A percentile compares a stretch with the other conserved stretches of the same genome.
These are phyloP conservation scores for Kuraishia piskuri DNA, from an alignment of 805 yeast species.

Conservation along the genomic window DNA sequence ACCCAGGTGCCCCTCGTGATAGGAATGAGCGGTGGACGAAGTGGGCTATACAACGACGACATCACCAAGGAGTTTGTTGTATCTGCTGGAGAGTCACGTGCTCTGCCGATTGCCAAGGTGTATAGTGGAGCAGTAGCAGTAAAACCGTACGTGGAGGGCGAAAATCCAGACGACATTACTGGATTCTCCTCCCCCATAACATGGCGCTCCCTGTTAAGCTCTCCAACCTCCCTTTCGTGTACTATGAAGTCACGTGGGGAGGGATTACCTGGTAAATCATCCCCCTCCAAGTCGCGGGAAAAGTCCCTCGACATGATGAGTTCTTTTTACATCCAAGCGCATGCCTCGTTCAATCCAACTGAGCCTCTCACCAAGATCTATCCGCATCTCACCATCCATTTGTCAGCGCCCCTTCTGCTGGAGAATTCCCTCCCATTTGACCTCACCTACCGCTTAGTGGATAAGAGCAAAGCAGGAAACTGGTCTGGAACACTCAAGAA, in stretches of 20 bases:
- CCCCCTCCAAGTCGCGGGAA: too few relatives aligned
- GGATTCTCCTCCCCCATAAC: not conserved
- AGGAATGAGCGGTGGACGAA: slow-evolving; percentile 27
- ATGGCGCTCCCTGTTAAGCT: not conserved
- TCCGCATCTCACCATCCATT: slow-evolving; percentile 72
- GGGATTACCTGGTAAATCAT: too few relatives aligned
- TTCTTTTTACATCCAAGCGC: slow-evolving; percentile 48
- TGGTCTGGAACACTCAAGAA: slow-evolving; percentile 54
- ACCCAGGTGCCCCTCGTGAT: slow-evolving; percentile 48
- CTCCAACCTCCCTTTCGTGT: not conserved
- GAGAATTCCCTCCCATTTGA: slow-evolving; percentile 84
- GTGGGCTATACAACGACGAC: slow-evolving; percentile 16
- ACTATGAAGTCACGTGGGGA: not conserved
- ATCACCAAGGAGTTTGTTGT: slow-evolving; percentile 26
- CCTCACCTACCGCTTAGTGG: slow-evolving; percentile 64
- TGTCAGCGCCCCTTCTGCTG: slow-evolving; percentile 81
- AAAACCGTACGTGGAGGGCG: slow-evolving; percentile 40
- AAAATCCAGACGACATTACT: not conserved
- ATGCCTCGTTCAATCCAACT: slow-evolving; percentile 50
- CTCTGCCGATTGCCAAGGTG: slow-evolving; percentile 70
- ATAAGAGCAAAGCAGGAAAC: slow-evolving; percentile 59
- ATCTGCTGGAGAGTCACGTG: slow-evolving; percentile 44
- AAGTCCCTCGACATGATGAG: slow-evolving; percentile 29
- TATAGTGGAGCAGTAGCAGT: slow-evolving; percentile 49
- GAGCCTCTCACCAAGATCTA: slow-evolving; percentile 70